phyloP scores from a whole-genome alignment of 2,329 filamentous ascomycete genomes.

The Thielaviopsis musarum region DNA sequence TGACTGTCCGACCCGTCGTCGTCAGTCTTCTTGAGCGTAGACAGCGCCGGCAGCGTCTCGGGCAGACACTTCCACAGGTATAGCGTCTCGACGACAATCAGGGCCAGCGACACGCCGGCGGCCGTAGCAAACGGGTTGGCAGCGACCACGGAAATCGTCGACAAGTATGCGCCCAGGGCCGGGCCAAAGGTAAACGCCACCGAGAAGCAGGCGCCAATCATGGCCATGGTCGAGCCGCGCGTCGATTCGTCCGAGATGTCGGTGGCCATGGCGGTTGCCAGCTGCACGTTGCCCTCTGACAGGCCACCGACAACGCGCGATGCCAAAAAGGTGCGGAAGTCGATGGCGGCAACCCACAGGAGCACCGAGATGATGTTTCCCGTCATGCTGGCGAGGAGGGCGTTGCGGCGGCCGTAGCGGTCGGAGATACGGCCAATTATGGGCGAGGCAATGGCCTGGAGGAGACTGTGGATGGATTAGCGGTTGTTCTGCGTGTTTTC shows the following conservation, averaged over 20 bases:
- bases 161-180: slow-evolving; percentile 73
- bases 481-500: neutral
- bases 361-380: slow-evolving; percentile 89
- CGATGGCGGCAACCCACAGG: slow-evolving; percentile 82
- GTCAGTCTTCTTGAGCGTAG: slow-evolving; percentile 17
- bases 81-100: slow-evolving; percentile 73
- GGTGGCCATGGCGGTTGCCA: slow-evolving; percentile 89
- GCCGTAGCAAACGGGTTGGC: slow-evolving; percentile 90
- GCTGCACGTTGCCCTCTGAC: slow-evolving; percentile 91
- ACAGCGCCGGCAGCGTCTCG: slow-evolving; percentile 59
- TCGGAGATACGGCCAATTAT: slow-evolving; percentile 83
- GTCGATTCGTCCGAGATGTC: slow-evolving; percentile 80
- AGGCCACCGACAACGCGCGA: slow-evolving; percentile 82
- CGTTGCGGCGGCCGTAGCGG: slow-evolving; percentile 68
- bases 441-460: slow-evolving; percentile 84
- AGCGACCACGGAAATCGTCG: slow-evolving; percentile 57
- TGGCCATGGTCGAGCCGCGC: slow-evolving; percentile 82
- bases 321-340: slow-evolving; percentile 93
- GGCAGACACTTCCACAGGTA: slow-evolving; percentile 77
- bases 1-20: slow-evolving; percentile 15
- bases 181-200: slow-evolving; percentile 95
- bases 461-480: slow-evolving; percentile 36
- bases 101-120: slow-evolving; percentile 66
- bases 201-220: slow-evolving; percentile 92
- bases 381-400: slow-evolving; percentile 77